These are phyloP conservation scores for Fusarium graminum DNA, from an alignment of 2,329 filamentous ascomycete genomes.

Conservation along the genomic window DNA sequence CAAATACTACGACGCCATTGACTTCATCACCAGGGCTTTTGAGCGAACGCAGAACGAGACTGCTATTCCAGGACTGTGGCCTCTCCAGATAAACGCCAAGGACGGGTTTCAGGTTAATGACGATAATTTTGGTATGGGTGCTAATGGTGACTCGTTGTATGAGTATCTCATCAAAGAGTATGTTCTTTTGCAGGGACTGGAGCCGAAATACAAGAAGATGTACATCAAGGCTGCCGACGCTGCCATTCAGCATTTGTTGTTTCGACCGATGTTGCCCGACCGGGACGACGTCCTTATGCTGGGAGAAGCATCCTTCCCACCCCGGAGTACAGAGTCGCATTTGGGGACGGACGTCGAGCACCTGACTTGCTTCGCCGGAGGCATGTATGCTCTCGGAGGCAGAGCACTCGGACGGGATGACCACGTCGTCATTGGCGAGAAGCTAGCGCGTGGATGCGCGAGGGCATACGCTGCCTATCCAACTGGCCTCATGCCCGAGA, in stretches of 20 bases:
- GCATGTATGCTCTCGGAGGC: constrained; percentile 73
- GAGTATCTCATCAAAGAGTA: constrained; percentile 77
- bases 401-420: constrained; percentile 64
- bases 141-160: constrained; percentile 68
- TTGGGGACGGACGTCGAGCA: constrained; percentile 62
- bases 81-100: constrained; percentile 64
- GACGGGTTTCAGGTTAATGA: constrained; percentile 50
- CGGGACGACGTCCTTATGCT: constrained; percentile 71
- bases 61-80: constrained; percentile 72
- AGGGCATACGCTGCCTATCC: constrained; percentile 71
- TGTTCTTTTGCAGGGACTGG: constrained; percentile 72
- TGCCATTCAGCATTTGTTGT: constrained; percentile 72
- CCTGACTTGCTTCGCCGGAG: constrained; percentile 73
- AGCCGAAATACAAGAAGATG: constrained; percentile 56
- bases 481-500: constrained; percentile 74
- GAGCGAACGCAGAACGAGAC: constrained; percentile 66
- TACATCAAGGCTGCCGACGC: constrained; percentile 64
- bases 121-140: constrained; percentile 60
- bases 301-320: constrained; percentile 59
- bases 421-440: constrained; percentile 68
- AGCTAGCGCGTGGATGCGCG: constrained; percentile 72
- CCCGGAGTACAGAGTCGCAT: constrained; percentile 46
- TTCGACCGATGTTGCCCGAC: constrained; percentile 72
- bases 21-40: constrained; percentile 68
- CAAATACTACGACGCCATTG: constrained; percentile 71